A percentile compares a stretch with the other conserved stretches of the same genome.
Evolutionary conservation across 1,284 basidiomycete genomes (phyloP).

Genomic region (Takashimella tepidaria): DNA sequence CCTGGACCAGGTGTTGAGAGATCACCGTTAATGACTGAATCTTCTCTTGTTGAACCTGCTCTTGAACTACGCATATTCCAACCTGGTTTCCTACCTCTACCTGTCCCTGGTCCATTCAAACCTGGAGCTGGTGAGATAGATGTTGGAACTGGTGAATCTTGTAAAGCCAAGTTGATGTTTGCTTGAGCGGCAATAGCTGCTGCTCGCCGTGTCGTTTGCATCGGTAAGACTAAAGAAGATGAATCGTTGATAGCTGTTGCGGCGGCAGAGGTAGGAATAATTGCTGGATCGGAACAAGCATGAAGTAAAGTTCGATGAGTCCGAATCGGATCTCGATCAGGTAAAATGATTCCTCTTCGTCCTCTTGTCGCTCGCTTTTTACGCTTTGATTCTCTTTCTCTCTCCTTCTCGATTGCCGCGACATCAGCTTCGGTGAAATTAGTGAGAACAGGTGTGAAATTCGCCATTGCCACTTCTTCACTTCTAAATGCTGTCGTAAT

Average conservation of each 20-base stretch:
- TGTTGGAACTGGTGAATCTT: slow-evolving; percentile 50
- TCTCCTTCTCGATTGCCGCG: slow-evolving; percentile 81
- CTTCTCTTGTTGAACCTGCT: slow-evolving; percentile 27
- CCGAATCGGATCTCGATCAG: slow-evolving; percentile 87
- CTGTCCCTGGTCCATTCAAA: slow-evolving; percentile 7
- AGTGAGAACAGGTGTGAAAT: slow-evolving; percentile 82
- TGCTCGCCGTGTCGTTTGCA: slow-evolving; percentile 58
- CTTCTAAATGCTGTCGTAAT: slow-evolving; percentile 60
- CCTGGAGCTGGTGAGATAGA: slow-evolving; percentile 44
- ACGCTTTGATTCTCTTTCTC: slow-evolving; percentile 84
- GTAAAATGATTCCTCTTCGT: slow-evolving; percentile 78
- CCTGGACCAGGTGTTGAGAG: slow-evolving; percentile 13
- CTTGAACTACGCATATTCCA: slow-evolving; percentile 6
- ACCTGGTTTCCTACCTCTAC: slow-evolving; percentile 2
- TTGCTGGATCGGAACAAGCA: slow-evolving; percentile 36
- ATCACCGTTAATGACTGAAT: slow-evolving; percentile 22
- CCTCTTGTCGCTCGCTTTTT: slow-evolving; percentile 78
- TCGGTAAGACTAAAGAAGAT: slow-evolving; percentile 50
- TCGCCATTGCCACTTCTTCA: slow-evolving; percentile 62
- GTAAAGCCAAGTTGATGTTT: slow-evolving; percentile 46
- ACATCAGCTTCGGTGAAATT: slow-evolving; percentile 85
- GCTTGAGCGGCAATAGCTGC: slow-evolving; percentile 74
- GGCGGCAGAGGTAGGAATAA: slow-evolving; percentile 17
- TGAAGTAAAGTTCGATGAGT: slow-evolving; percentile 79
- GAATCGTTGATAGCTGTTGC: slow-evolving; percentile 22